phyloP scores from a whole-genome alignment of 73 alveolate genomes.

The Effrenium voratum region DNA sequence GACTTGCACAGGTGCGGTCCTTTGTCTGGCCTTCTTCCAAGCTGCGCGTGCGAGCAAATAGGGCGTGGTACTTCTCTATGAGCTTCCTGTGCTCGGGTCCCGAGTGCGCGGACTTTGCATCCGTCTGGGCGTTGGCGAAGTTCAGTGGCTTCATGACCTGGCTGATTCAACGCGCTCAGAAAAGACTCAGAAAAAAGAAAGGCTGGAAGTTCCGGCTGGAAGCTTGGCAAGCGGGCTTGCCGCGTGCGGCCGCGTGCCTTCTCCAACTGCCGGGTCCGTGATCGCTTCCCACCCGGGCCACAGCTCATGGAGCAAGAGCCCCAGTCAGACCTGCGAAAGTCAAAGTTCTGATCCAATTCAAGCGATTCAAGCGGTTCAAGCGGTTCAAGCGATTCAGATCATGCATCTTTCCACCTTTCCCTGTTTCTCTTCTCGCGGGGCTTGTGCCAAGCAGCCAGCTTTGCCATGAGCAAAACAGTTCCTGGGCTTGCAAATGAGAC shows the following conservation, averaged over 20 bases:
- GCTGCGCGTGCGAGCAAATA: slow-evolving; percentile 37
- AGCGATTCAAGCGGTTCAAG: neutral
- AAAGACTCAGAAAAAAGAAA: neutral
- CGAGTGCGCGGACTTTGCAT: neutral
- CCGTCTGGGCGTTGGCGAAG: neutral
- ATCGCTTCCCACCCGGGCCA: slow-evolving; percentile 77
- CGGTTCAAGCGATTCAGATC: too few species aligned
- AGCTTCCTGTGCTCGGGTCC: neutral
- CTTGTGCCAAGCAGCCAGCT: slow-evolving; percentile 43
- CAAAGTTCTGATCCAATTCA: too few species aligned
- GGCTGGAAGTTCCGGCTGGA: neutral
- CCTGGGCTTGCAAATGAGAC: neutral
- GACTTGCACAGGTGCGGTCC: neutral
- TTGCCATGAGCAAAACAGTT: slow-evolving; percentile 56
- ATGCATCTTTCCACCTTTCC: too few species aligned
- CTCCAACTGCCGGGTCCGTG: slow-evolving; percentile 7
- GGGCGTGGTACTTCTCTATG: slow-evolving; percentile 64
- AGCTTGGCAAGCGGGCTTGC: neutral
- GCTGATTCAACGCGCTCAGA: too few species aligned
- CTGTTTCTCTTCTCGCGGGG: too few species aligned
- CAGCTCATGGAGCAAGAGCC: slow-evolving; percentile 72
- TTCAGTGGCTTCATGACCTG: neutral
- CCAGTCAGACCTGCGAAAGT: slow-evolving; percentile 89
- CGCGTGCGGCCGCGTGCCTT: neutral
- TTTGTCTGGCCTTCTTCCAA: slow-evolving; percentile 77